Evolutionary conservation across 2,329 filamentous ascomycete species (phyloP).

Genomic region (Aspergillus sp.): DNA sequence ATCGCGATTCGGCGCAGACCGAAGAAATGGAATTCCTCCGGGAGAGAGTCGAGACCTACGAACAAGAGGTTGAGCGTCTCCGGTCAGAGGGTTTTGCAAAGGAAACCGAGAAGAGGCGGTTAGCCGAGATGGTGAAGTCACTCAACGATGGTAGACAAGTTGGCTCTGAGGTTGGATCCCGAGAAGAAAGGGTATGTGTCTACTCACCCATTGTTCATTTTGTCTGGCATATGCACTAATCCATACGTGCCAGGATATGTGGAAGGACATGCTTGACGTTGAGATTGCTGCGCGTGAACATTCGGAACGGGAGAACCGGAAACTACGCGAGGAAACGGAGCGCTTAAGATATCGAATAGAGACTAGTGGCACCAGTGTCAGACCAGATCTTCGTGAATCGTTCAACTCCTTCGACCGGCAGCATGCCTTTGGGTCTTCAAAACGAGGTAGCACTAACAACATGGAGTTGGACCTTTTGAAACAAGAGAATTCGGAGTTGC

Average conservation of each 20-base stretch:
- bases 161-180: slow-evolving; percentile 43
- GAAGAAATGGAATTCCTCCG: slow-evolving; percentile 79
- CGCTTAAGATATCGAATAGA: slow-evolving; percentile 48
- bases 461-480: slow-evolving; percentile 79
- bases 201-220: slow-evolving; percentile 3
- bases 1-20: slow-evolving; percentile 52
- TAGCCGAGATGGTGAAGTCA: slow-evolving; percentile 70
- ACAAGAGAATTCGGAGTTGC: slow-evolving; percentile 85
- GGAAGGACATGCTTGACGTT: slow-evolving; percentile 88
- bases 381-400: slow-evolving; percentile 22
- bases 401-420: slow-evolving; percentile 32
- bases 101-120: slow-evolving; percentile 76
- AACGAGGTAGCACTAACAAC: slow-evolving; percentile 51
- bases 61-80: slow-evolving; percentile 74
- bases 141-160: slow-evolving; percentile 47
- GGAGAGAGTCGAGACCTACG: slow-evolving; percentile 76
- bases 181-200: slow-evolving; percentile 39
- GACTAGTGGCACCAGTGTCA: slow-evolving; percentile 15
- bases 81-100: slow-evolving; percentile 67
- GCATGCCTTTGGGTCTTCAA: slow-evolving; percentile 37
- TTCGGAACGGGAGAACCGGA: slow-evolving; percentile 78
- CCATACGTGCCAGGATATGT: slow-evolving; percentile 59
- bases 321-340: slow-evolving; percentile 74
- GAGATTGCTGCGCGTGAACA: slow-evolving; percentile 85
- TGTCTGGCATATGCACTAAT: not conserved